Conservation (phyloP, 2,329 filamentous ascomycete species). For the Ceratocystis papillata region DNA sequence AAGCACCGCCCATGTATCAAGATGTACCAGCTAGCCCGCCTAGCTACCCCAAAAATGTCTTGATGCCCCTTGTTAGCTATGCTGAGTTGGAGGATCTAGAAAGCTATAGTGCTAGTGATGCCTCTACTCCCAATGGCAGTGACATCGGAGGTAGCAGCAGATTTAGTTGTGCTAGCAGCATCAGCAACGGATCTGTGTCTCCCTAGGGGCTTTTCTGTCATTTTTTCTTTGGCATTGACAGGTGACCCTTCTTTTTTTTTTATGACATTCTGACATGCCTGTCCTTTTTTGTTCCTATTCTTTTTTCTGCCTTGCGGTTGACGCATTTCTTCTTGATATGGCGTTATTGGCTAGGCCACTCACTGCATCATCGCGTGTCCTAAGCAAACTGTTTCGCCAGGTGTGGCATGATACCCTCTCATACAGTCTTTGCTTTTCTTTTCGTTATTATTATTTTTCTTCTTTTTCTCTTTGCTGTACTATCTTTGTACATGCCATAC, state of each 20-base stretch:
- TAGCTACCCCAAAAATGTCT: constrained; percentile 40
- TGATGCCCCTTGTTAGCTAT: constrained; percentile 20
- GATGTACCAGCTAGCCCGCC: constrained; percentile 84
- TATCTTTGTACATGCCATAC: background rate
- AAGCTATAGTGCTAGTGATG: constrained; percentile 10
- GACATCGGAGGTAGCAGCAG: constrained; percentile 1
- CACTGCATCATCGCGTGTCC: constrained; percentile 11
- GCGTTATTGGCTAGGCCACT: constrained; percentile 17
- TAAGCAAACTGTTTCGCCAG: constrained; percentile 3
- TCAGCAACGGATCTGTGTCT: constrained; percentile 10
- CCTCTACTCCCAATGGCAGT: background rate
- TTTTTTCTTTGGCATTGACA: background rate
- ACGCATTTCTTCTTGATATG: background rate
- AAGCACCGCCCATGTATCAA: constrained; percentile 85
- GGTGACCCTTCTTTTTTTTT: background rate
- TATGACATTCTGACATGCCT: background rate
- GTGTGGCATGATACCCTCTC: constrained; percentile 14
- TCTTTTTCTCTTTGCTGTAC: background rate
- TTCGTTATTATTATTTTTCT: background rate
- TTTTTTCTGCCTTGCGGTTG: background rate
- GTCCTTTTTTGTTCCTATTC: background rate
- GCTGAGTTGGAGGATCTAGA: constrained; percentile 21
- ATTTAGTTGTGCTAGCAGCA: constrained; percentile 20
- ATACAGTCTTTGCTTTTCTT: background rate
- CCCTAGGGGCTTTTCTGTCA: background rate